These are phyloP conservation scores for Fusarium neocosmosporiellum DNA, from an alignment of 2,329 filamentous ascomycete species.

Conservation along the genomic window DNA sequence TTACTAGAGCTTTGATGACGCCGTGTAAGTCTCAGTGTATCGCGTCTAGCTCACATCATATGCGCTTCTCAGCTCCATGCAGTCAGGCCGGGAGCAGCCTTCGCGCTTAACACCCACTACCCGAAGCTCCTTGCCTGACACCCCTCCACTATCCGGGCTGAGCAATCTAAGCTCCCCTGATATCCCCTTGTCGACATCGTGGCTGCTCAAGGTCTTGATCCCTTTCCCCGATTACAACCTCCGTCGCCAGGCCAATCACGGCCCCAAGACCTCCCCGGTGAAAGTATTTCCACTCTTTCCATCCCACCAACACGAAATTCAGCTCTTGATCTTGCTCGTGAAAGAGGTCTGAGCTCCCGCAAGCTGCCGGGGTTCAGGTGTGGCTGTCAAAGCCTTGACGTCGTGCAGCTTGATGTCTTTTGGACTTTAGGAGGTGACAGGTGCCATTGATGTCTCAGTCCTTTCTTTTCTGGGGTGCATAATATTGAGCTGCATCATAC, in stretches of 20 bases:
- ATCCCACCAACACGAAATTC: conserved; percentile 2
- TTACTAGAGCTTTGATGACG: background rate
- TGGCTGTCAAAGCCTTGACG: background rate
- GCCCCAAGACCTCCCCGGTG: background rate
- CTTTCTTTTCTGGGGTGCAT: conserved; percentile 1
- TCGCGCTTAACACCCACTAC: background rate
- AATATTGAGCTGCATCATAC: conserved; percentile 1
- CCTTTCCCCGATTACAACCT: background rate
- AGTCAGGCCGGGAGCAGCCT: background rate
- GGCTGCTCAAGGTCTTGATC: background rate
- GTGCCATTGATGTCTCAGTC: background rate
- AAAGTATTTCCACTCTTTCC: background rate
- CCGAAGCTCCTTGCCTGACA: background rate
- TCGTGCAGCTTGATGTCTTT: background rate
- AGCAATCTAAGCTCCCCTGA: background rate
- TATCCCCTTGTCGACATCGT: background rate
- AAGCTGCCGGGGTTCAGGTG: background rate
- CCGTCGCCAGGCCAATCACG: background rate
- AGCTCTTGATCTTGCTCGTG: background rate
- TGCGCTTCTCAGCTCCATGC: background rate
- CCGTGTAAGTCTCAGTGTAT: background rate
- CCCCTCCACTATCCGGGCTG: conserved; percentile 4
- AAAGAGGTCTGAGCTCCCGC: background rate
- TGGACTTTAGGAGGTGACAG: background rate
- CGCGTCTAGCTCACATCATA: background rate